Evolutionary conservation across 2,329 filamentous ascomycete genomes (phyloP).

Genomic region (Ascochyta pisi): DNA sequence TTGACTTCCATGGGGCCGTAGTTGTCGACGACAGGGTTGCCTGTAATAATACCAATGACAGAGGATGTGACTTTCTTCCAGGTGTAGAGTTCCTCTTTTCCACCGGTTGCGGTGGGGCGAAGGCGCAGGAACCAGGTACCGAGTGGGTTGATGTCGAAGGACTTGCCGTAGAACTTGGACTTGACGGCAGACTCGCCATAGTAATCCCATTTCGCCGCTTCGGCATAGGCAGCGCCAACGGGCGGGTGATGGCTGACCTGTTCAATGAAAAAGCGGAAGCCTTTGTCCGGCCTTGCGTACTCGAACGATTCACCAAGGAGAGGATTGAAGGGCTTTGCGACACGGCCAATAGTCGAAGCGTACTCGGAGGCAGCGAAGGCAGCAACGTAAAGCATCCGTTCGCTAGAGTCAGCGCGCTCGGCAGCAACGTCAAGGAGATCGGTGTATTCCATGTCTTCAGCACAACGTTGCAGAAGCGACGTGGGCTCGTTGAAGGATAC

Average conservation of each 20-base stretch:
- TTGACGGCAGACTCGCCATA: conserved; percentile 95
- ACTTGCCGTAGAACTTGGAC: conserved; percentile 97
- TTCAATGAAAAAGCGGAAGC: conserved; percentile 97
- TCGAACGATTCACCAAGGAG: conserved; percentile 96
- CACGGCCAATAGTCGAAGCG: conserved; percentile 92
- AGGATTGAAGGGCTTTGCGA: conserved; percentile 98
- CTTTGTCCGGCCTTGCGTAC: conserved; percentile 93
- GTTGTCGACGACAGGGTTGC: conserved; percentile 95
- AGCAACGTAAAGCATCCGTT: conserved; percentile 92
- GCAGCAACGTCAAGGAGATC: conserved; percentile 90
- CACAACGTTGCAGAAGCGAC: conserved; percentile 90
- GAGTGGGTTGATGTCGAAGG: conserved; percentile 94
- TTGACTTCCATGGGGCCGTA: conserved; percentile 97
- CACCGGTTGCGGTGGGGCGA: conserved; percentile 71
- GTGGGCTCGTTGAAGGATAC: conserved; percentile 99
- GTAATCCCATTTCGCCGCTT: conserved; percentile 94
- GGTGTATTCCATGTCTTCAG: conserved; percentile 97
- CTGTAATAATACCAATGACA: conserved; percentile 98
- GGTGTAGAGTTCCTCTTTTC: conserved; percentile 83
- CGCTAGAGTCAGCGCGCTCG: conserved; percentile 83
- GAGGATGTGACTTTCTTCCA: conserved; percentile 99
- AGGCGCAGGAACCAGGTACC: conserved; percentile 96
- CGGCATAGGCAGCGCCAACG: conserved; percentile 89
- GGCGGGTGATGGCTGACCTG: conserved; percentile 98
- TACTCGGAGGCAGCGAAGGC: conserved; percentile 97